Base-by-base conservation (phyloP, 352 stramenopile genomes). In the Globisporangium spiculum region DNA sequence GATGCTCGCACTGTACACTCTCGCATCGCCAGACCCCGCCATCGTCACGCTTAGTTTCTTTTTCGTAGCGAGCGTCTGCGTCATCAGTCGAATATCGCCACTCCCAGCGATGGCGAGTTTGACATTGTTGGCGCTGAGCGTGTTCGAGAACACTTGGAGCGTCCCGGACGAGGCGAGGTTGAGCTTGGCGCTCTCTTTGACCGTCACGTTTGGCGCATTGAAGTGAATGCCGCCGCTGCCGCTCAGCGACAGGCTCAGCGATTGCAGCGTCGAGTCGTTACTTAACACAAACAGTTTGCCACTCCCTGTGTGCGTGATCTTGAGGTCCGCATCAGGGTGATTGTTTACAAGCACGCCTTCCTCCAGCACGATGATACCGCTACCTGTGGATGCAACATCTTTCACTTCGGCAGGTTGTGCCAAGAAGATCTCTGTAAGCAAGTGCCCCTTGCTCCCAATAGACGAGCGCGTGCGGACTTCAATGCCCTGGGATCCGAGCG, bases 161-260 rank as follows among this genome's bases (percentile, higher is more conserved):
- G 69, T 44, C 14, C 73, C 73, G 0, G 73, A 77, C 14, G 67
- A 59, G 12, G 46, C n/a, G 27, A 75, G 32, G 0, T n/a, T 20
- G 20, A 71, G 16, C 7, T 32, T 53, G n/a, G 72, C 48, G 1
- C 53, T 34, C 7, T 75, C 44, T n/a, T 27, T 14, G 0, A 68
- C 24, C 2, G 34, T 68, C 20, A 79, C 27, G 9, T 34, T 67
- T 4, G 70, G 67, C 20, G 58, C 66, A 8, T 68, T 48, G n/a
- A 79, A 73, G 61, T 79, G 73, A 7, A 79, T n/a, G 24, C 72
- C 68, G 30, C 70, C 73, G 22, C 70, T 77, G 18, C 73, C 70
- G 16, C 64, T 65, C 60, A 77, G 70, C 36, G 71, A 63, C 1
- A 79, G 58, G 12, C 22, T 38, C 7, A 79, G 57, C 26, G 73